Conservation (phyloP, 75 land plant species). For the Pinus taeda region DNA sequence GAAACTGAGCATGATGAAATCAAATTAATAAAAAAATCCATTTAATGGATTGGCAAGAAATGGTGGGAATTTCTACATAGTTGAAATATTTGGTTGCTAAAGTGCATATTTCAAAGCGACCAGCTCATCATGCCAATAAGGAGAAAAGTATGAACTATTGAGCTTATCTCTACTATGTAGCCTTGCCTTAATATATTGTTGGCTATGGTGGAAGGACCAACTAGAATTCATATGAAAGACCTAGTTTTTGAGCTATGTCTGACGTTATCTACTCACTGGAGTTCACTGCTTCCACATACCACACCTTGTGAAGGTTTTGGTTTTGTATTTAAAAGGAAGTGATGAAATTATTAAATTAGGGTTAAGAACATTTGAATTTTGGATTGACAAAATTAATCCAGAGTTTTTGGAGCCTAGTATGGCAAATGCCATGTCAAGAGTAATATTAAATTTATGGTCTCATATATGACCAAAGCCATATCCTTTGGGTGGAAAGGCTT, state of each 20-base stretch:
- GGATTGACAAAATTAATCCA: slow-evolving; percentile 98
- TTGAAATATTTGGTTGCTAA: no score
- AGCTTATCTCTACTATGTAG: slow-evolving; percentile 23
- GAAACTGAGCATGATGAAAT: no score
- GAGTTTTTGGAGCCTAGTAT: slow-evolving; percentile 99
- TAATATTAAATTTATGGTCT: slow-evolving; percentile 89
- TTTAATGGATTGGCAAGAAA: no score
- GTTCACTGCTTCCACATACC: slow-evolving; percentile 89
- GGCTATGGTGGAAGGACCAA: slow-evolving; percentile 93
- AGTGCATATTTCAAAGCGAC: no score
- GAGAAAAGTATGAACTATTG: slow-evolving; percentile 86
- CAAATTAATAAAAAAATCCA: no score
- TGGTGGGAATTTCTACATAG: no score
- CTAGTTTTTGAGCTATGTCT: slow-evolving; percentile 91
- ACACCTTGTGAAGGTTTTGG: slow-evolving; percentile 92
- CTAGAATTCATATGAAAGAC: slow-evolving; percentile 82
- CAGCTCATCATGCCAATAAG: no score
- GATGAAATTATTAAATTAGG: slow-evolving; percentile 90
- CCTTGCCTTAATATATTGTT: slow-evolving; percentile 89
- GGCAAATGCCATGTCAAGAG: slow-evolving; percentile 91
- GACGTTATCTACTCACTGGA: slow-evolving; percentile 90
- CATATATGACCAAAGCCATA: slow-evolving; percentile 94
- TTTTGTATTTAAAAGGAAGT: slow-evolving; percentile 87
- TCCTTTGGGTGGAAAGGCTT: slow-evolving; percentile 85
- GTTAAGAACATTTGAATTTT: slow-evolving; percentile 88